These are phyloP conservation scores for Globisporangium perplexum DNA, from an alignment of 352 stramenopile species.

Conservation along the genomic window DNA sequence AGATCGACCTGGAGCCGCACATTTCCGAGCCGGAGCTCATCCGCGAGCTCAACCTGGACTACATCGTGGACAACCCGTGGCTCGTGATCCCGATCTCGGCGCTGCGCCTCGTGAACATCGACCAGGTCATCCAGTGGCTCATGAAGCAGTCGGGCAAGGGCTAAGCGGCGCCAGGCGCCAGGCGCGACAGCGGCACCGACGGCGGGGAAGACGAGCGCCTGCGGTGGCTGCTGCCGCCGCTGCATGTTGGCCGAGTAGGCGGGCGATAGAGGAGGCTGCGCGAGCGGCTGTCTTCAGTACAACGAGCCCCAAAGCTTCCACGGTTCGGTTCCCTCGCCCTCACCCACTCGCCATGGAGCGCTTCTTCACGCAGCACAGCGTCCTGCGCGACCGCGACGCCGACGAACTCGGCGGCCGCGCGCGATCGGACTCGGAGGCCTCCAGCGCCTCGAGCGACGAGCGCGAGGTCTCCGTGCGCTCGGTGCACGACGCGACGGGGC, in stretches of 20 bases:
- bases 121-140: constrained; percentile 97
- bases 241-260: too few species aligned
- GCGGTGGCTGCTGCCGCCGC: not conserved
- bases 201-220: too few species aligned
- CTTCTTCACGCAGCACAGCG: constrained; percentile 77
- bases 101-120: constrained; percentile 95
- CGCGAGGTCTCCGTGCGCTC: constrained; percentile 62
- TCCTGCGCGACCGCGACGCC: constrained; percentile 62
- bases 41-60: constrained; percentile 96
- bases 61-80: constrained; percentile 98
- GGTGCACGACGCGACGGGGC: constrained; percentile 59
- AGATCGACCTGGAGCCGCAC: constrained; percentile 96
- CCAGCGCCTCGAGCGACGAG: constrained; percentile 42
- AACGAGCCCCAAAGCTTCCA: not conserved
- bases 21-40: constrained; percentile 89
- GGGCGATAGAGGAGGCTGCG: not conserved
- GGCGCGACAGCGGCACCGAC: too few species aligned
- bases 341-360: constrained; percentile 50
- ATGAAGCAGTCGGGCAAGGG: constrained; percentile 92
- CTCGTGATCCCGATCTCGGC: constrained; percentile 98
- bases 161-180: too few species aligned
- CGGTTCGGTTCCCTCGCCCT: not conserved
- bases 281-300: not conserved
- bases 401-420: constrained; percentile 46
- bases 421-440: constrained; percentile 67